Base-by-base conservation (phyloP, 2,329 filamentous ascomycete species). In the Colletotrichum neosansevieriae region DNA sequence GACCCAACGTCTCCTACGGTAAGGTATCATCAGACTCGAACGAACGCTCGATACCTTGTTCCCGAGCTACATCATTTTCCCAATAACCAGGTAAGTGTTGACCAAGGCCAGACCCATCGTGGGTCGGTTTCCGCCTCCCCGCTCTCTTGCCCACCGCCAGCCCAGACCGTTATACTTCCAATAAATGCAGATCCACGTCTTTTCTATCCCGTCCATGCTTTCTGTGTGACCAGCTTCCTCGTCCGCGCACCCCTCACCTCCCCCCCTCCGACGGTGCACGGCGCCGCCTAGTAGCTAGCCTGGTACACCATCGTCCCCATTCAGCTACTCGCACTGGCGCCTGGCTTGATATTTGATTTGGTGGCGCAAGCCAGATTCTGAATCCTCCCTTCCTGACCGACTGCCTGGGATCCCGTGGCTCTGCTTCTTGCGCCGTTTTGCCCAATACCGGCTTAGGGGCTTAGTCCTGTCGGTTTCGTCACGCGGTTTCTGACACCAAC, bases 141-240 rank as follows among this genome's bases (percentile, higher is more conserved):
- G 61, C 53, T 36, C 45, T 12, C 60, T 54, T 59, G 38, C 36
- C 38, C 53, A 17, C 51, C 59, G n/a, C 58, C 38, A 29, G 19
- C 44, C 61, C 47, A 59, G 45, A 44, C 65, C 65, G 65, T 68
- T 65, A 56, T 64, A 58, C 60, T 65, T 65, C 45, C 61, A 54
- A 59, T 68, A 65, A 53, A 68, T 56, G 54, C 65, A 63, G 45
- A 68, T 59, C 54, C 32, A 49, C 54, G 40, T 49, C 36, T 42
- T 54, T 13, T 29, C 29, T 64, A 34, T 29, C 34, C 60, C 47
- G 51, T 67, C 60, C 47, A 45, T 67, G 17, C 47, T 56, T 21
- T 54, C 29, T 17, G 11, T 10, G 34, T 57, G 17, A 32, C 45
- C 19, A 29, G 29, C 32, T 49, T 29, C 29, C 29, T 29, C 29